A percentile compares a stretch with the other conserved stretches of the same genome.
Evolutionary conservation across 352 stramenopile genomes (phyloP).

Genomic region (Pythium dissotocum): DNA sequence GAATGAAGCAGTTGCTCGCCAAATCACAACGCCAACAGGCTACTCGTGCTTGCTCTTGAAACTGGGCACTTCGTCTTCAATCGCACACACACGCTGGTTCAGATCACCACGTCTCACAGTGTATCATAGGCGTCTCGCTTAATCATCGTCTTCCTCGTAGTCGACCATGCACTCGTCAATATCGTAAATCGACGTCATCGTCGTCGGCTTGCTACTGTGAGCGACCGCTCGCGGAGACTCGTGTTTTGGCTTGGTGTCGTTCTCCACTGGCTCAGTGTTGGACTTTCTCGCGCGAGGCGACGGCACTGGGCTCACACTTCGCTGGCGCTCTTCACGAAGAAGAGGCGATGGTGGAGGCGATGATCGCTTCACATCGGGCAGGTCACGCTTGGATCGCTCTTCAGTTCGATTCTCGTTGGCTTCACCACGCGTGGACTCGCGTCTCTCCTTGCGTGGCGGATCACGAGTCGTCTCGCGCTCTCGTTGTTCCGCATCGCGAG

Average conservation of each 20-base stretch:
- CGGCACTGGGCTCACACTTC: constrained; percentile 22
- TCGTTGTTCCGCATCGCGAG: neutral
- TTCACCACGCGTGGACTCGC: neutral
- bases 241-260: constrained; percentile 1
- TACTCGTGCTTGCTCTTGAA: neutral
- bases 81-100: neutral
- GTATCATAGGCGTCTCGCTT: neutral
- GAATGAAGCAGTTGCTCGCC: neutral
- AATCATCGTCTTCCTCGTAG: constrained; percentile 82
- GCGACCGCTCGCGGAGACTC: neutral
- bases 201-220: constrained; percentile 5
- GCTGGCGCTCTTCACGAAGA: constrained; percentile 16
- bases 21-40: neutral
- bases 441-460: neutral
- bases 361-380: constrained; percentile 12
- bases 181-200: constrained; percentile 39
- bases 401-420: neutral
- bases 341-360: constrained; percentile 46
- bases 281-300: constrained; percentile 7
- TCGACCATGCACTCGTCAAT: constrained; percentile 82
- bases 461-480: constrained; percentile 6
- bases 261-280: neutral
- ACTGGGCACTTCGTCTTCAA: neutral
- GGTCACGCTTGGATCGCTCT: neutral
- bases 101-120: neutral